Evolutionary conservation across 768 basidiomycete species (phyloP).

Genomic region (Agaricus blazei): DNA sequence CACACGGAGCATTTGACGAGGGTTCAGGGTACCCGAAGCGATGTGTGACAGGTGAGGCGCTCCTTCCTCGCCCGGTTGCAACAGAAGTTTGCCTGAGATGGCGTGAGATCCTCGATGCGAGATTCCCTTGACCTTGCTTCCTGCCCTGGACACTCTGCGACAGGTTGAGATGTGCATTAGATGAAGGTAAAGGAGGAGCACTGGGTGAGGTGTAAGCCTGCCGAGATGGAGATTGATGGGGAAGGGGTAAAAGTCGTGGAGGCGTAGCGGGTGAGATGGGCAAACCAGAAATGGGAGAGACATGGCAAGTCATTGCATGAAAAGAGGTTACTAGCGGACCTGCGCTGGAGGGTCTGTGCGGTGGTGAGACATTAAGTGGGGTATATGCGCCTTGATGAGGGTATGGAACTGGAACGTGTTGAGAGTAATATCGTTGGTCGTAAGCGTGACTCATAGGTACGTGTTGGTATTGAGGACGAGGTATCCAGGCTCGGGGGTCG

Average conservation of each 20-base stretch:
- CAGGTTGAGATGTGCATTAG: not conserved
- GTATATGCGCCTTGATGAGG: not conserved
- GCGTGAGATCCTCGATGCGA: constrained; percentile 3
- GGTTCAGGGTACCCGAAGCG: constrained; percentile 4
- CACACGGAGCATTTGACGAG: not conserved
- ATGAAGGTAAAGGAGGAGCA: not conserved
- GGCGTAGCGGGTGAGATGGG: constrained; percentile 16
- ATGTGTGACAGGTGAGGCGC: constrained; percentile 5
- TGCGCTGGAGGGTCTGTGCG: constrained; percentile 47
- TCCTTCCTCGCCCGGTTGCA: constrained; percentile 3
- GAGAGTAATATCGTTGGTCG: not conserved
- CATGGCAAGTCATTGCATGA: not conserved
- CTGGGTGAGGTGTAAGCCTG: not conserved
- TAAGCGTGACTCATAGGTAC: not conserved
- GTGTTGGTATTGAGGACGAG: constrained; percentile 22
- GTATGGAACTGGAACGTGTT: not conserved
- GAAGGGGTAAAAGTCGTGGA: not conserved
- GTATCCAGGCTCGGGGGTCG: constrained; percentile 45
- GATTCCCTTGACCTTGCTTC: not conserved
- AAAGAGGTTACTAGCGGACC: constrained; percentile 15
- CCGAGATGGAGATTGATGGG: not conserved
- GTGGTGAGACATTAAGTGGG: constrained; percentile 8
- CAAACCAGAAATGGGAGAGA: constrained; percentile 26
- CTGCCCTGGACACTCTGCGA: not conserved
- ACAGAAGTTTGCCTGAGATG: constrained; percentile 6